These are phyloP conservation scores for Saprolegnia diclina DNA, from an alignment of 352 stramenopile genomes.

Conservation along the genomic window DNA sequence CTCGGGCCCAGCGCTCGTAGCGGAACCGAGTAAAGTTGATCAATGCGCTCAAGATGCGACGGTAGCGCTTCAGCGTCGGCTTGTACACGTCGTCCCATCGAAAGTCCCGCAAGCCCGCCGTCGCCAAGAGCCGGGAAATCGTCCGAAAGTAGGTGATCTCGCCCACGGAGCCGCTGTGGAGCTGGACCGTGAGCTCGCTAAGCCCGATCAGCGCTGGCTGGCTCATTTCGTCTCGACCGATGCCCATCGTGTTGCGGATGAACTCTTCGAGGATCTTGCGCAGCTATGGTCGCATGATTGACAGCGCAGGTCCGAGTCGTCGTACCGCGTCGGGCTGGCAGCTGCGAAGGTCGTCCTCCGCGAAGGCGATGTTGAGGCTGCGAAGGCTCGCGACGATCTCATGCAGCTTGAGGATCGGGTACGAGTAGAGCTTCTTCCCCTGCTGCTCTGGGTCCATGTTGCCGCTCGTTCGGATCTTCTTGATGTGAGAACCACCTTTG, in stretches of 20 bases:
- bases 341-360: constrained; percentile 82
- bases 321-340: constrained; percentile 46
- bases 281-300: constrained; percentile 48
- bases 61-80: constrained; percentile 86
- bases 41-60: constrained; percentile 90
- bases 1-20: too few species aligned
- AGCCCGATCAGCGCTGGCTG: constrained; percentile 85
- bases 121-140: constrained; percentile 82
- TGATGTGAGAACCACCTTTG: not conserved
- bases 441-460: not conserved
- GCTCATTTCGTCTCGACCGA: constrained; percentile 86
- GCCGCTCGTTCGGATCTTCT: constrained; percentile 1
- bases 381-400: constrained; percentile 90
- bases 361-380: constrained; percentile 87
- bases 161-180: constrained; percentile 90
- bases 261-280: constrained; percentile 88
- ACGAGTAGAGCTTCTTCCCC: constrained; percentile 51
- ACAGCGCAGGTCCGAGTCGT: constrained; percentile 32
- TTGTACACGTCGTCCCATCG: constrained; percentile 86
- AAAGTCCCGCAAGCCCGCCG: constrained; percentile 93
- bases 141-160: constrained; percentile 91
- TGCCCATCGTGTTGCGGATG: constrained; percentile 84
- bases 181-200: constrained; percentile 74
- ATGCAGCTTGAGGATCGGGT: constrained; percentile 90
- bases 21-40: constrained; percentile 97